Evolutionary conservation across 441 rosid species (phyloP), one percentile per base, ranked within the genome.

Genomic region (Syzygium malaccense): DNA sequence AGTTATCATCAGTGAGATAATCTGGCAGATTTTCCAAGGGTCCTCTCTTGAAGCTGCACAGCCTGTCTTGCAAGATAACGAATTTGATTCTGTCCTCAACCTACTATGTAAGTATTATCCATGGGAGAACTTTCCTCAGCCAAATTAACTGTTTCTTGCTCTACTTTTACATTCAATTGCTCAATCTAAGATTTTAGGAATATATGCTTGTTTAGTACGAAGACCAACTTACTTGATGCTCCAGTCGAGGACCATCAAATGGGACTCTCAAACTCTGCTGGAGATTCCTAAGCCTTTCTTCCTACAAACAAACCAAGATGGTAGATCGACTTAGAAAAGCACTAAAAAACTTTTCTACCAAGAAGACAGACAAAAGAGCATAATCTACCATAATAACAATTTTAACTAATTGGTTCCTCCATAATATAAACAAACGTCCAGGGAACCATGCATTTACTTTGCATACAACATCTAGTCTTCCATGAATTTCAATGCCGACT

Each of bases 181-280:
- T 60, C 66, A 28, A 60, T 60, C 18, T 26, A 60, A 60, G 66
- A 60, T 28, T 60, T 14, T 28, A 60, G 66, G 66, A 60, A 15
- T 5, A 28, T 60, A 26, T 60, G 66, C 32, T 28, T 26, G 14
- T 60, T 60, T 28, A 60, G 66, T 14, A 28, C 7, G 32, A 60
- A 60, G 32, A 60, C 66, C 32, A 60, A 28, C 93, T 88, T 90
- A 96, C 99, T 91, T 95, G 99, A 95, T 97, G 99, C 90, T 96
- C 96, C 80, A 92, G 87, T 66, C 78, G 94, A 87, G 98, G 94
- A 92, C 99, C 98, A 91, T 97, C 97, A 92, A 95, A 96, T 28
- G 98, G 95, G 57, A 96, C 93, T 89, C 93, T 95, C 91, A 96
- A 90, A 79, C 99, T 92, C 91, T 88, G 92, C 92, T 93, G 94